Base-by-base conservation (phyloP, 2,329 filamentous ascomycete species). In the Calonectria pauciramosa region DNA sequence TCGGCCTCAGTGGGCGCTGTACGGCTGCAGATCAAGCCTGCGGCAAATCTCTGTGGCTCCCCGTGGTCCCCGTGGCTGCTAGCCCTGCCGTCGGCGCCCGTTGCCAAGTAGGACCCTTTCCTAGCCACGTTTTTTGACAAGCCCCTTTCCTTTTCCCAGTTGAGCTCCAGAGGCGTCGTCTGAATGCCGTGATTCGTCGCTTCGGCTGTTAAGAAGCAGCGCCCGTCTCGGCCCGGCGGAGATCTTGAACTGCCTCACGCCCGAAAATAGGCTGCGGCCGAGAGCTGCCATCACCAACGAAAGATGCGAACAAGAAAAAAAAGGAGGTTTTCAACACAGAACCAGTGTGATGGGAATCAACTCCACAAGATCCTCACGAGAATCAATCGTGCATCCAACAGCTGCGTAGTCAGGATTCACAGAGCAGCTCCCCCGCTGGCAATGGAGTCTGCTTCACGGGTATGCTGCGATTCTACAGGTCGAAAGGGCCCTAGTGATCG, bases 401-500 rank as follows among this genome's bases (percentile, higher is more conserved):
- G 1, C 56, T 23, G 34, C 20, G 20, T 26, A 23, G 56, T 34
- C 34, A 36, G 41, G 41, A 44, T 44, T 11, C 20, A 26, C 8
- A 65, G 28, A 20, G 41, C 23, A 26, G 32, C 34, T 54, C 32
- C 52, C 52, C 56, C 32, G 56, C 34, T 63, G 56, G 23, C 36
- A 63, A 63, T 63, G 56, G 56, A 20, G 56, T 28, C 56, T 63
- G 56, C 26, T 20, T 41, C 56, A 23, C 34, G 26, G 56, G 34
- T 14, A 34, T 51, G n/a, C 49, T 49, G 56, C 30, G 32, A 38
- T 59, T 63, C 32, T 51, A 63, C 68, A 36, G 36, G 56, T 71
- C 65, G 68, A 49, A 38, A n/a, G 77, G 44, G 59, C 41, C 77
- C 70, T 64, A 38, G 72, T 59, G 71, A 80, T 80, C 72, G 49